Percentiles rank a stretch among this genome's conserved stretches.
Evolutionary conservation across 108 stramenopile species (phyloP).

Genomic region (Epithemia pelagica): DNA sequence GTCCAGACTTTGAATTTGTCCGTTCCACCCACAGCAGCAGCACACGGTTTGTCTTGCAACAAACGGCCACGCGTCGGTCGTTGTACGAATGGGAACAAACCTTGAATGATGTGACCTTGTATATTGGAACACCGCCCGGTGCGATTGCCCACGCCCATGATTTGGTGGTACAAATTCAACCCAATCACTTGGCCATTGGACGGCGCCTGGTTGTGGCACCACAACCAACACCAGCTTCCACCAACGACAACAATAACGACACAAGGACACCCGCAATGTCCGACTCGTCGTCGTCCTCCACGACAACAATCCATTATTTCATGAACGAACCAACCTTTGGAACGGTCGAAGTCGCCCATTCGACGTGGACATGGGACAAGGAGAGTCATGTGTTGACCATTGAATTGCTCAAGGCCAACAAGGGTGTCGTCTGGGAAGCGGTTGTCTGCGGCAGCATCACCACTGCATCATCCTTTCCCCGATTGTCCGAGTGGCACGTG

Average conservation of each 20-base stretch:
- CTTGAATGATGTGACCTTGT: slow-evolving; percentile 84
- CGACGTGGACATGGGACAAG: slow-evolving; percentile 72
- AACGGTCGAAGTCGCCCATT: slow-evolving; percentile 74
- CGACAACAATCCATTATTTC: slow-evolving; percentile 23
- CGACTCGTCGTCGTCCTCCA: neutral
- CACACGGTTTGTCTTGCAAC: slow-evolving; percentile 54
- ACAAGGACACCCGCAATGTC: too few relatives aligned
- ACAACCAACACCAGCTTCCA: too few relatives aligned
- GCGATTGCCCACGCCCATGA: slow-evolving; percentile 15
- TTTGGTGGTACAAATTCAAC: slow-evolving; percentile 35
- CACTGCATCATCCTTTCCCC: neutral
- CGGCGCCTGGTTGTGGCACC: slow-evolving; percentile 3
- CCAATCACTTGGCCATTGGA: slow-evolving; percentile 50
- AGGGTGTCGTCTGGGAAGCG: slow-evolving; percentile 31
- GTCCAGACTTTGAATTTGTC: neutral
- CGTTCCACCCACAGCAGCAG: slow-evolving; percentile 19
- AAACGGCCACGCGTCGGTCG: slow-evolving; percentile 15
- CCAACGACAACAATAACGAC: too few relatives aligned
- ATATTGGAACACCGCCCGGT: slow-evolving; percentile 29
- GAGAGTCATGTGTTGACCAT: slow-evolving; percentile 61
- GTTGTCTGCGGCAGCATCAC: slow-evolving; percentile 15
- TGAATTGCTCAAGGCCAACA: slow-evolving; percentile 40
- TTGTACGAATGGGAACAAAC: slow-evolving; percentile 97
- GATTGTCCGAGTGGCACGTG: neutral
- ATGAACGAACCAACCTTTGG: slow-evolving; percentile 81